Percentiles rank a stretch among this genome's conserved stretches.
phyloP scores from a whole-genome alignment of 257 asterid species.

The Salvia rosmarinus region DNA sequence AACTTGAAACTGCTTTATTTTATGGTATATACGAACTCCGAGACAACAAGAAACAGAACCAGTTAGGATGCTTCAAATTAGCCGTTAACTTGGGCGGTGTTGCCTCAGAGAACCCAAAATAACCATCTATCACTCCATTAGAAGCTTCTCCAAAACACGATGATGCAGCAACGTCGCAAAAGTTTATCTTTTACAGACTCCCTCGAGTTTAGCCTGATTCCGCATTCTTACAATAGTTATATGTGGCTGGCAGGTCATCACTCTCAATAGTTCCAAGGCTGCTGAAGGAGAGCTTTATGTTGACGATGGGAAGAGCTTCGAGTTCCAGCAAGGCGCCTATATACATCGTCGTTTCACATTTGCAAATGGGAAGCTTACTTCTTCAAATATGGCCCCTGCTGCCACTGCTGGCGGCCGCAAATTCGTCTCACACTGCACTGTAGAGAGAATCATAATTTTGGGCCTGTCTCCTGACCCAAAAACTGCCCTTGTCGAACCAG shows the following conservation, averaged over 20 bases:
- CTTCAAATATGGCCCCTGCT: slow-evolving; percentile 49
- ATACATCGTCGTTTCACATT: slow-evolving; percentile 74
- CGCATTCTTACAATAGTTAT: background rate
- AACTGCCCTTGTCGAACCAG: slow-evolving; percentile 65
- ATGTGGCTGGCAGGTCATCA: slow-evolving; percentile 62
- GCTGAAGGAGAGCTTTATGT: slow-evolving; percentile 94
- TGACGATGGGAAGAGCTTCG: slow-evolving; percentile 94
- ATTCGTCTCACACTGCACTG: slow-evolving; percentile 54
- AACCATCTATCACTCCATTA: background rate
- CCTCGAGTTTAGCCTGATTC: background rate
- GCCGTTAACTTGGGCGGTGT: background rate
- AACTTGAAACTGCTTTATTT: background rate
- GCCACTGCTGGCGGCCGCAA: slow-evolving; percentile 35
- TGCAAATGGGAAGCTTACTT: slow-evolving; percentile 61
- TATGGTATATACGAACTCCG: background rate
- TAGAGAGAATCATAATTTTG: slow-evolving; percentile 76
- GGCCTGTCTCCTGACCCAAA: slow-evolving; percentile 62
- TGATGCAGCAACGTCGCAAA: background rate
- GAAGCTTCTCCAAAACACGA: slow-evolving; percentile 19
- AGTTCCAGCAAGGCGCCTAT: slow-evolving; percentile 68
- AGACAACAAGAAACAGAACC: background rate
- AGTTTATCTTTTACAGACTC: background rate
- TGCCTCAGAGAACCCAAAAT: background rate
- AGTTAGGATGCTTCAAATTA: background rate
- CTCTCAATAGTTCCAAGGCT: slow-evolving; percentile 78